Conservation (phyloP, 495 filamentous ascomycete species). For the Amphirosellinia nigrospora region DNA sequence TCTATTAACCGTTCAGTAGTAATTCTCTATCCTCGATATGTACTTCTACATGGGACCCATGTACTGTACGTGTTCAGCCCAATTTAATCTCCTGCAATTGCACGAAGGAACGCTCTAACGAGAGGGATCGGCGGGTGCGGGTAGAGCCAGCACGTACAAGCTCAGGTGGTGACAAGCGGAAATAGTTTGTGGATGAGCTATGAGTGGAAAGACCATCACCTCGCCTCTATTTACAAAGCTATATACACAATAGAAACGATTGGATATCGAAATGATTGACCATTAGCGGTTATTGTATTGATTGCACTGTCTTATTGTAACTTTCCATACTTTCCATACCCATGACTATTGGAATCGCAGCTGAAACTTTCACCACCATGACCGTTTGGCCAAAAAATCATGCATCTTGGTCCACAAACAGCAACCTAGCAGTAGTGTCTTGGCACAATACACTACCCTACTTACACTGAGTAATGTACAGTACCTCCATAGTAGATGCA, state of each 20-base stretch:
- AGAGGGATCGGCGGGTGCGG: background rate
- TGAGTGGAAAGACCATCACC: background rate
- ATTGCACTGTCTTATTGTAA: too few relatives aligned
- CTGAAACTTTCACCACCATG: background rate
- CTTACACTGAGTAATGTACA: background rate
- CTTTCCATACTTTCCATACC: too few relatives aligned
- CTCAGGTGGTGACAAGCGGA: background rate
- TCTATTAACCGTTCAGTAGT: slow-evolving; percentile 4
- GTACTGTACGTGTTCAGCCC: background rate
- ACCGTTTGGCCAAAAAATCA: background rate
- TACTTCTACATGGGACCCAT: background rate
- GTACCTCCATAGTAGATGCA: background rate
- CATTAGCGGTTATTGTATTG: too few relatives aligned
- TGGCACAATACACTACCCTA: background rate
- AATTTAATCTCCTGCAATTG: slow-evolving; percentile 1
- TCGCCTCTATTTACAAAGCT: too few relatives aligned
- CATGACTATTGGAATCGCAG: background rate
- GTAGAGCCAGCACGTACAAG: background rate
- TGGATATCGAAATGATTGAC: too few relatives aligned
- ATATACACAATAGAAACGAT: too few relatives aligned
- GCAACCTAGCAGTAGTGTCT: background rate
- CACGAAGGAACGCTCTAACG: slow-evolving; percentile 14
- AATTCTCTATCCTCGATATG: background rate
- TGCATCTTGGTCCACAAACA: background rate
- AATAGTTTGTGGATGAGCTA: background rate